Evolutionary conservation across 371 early-diverging fungal genomes (phyloP), one percentile per base, ranked within the genome.

Genomic region (Sporodiniella umbellata): DNA sequence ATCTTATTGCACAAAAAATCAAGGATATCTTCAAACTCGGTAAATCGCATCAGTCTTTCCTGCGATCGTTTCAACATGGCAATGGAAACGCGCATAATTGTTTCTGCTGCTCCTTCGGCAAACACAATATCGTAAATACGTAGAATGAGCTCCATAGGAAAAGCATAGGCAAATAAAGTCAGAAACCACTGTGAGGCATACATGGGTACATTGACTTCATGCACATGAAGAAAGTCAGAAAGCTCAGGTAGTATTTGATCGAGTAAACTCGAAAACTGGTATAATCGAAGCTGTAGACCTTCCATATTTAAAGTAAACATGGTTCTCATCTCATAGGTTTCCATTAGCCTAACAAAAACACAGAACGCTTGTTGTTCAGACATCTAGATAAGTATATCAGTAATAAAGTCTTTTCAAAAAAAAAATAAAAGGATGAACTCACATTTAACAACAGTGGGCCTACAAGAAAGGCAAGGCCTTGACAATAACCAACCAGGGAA

Each of bases 401-500:
- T 31, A 31, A n/a, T n/a, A n/a, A n/a, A n/a, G n/a, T n/a, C n/a
- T n/a, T n/a, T 31, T 25, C 26, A 15, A 23, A 33, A 39, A 17
- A 80, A 42, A 42, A 23, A 18, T 0, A 18, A 53, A 30, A n/a
- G 24, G 26, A 33, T 21, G 42, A 68, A 30, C 26, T 25, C 77
- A 85, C 88, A 66, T 93, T 89, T 73, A 94, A 78, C 42, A 97
- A 69, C 56, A 97, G 54, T 10, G 94, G 89, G 1, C 93, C 96
- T 4, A 89, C 94, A 31, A 97, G 68, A 64, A 95, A 95, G 10
- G 93, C 86, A 15, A 96, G 76, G 8, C 96, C 96, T 74, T 97
- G 96, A 67, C 96, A 96, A 70, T 97, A 92, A 8, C 98, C 98
- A 15, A 96, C 88, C 58, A 91, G 85, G 4, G 83, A 55, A 68